These are phyloP conservation scores for Phytophthora macrochlamydospora DNA, from an alignment of 352 stramenopile genomes.

Conservation along the genomic window DNA sequence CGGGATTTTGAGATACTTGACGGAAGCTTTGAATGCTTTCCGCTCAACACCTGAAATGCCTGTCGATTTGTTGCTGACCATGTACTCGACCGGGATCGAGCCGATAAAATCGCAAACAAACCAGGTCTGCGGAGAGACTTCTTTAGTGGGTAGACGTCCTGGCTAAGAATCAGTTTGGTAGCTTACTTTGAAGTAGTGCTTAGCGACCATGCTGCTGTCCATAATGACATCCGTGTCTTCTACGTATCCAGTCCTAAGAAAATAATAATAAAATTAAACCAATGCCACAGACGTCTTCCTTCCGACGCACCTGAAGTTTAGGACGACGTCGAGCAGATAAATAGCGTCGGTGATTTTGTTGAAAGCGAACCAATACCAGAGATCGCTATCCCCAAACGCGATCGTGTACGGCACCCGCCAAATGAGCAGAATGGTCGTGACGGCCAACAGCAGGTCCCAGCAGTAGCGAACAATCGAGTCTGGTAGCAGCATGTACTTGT, in stretches of 20 bases:
- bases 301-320: constrained; percentile 55
- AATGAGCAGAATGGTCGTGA: constrained; percentile 60
- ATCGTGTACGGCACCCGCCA: constrained; percentile 68
- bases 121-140: constrained; percentile 37
- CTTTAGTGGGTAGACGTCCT: too few relatives aligned
- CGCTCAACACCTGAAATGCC: constrained; percentile 57
- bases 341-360: constrained; percentile 54
- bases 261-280: background rate
- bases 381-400: constrained; percentile 49
- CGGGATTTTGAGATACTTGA: constrained; percentile 70
- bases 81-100: constrained; percentile 59
- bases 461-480: constrained; percentile 52
- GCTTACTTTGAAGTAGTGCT: constrained; percentile 52
- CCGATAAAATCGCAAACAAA: constrained; percentile 60
- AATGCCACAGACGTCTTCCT: background rate
- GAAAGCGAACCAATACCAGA: constrained; percentile 52
- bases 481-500: constrained; percentile 55
- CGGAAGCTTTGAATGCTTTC: constrained; percentile 64
- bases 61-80: constrained; percentile 31
- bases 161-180: background rate
- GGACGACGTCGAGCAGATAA: constrained; percentile 55
- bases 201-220: constrained; percentile 52
- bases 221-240: constrained; percentile 61
- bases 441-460: constrained; percentile 58
- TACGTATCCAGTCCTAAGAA: constrained; percentile 57